Percentiles rank a stretch among this genome's conserved stretches.
Evolutionary conservation across 139 green algal genomes (phyloP).

Genomic region (Pseudopediastrum boryanum): DNA sequence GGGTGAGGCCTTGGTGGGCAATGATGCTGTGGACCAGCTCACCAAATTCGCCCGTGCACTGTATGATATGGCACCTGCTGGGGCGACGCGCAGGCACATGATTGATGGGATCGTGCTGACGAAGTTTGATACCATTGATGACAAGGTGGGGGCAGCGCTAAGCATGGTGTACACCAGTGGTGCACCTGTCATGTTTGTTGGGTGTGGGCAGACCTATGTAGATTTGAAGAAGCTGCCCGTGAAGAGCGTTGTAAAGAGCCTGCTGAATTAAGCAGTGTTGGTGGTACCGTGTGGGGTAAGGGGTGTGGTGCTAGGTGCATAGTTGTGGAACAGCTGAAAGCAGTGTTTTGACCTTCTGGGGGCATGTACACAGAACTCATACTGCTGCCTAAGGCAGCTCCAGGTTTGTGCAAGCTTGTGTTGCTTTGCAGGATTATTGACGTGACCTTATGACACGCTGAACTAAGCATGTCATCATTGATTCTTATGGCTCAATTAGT

Average conservation of each 20-base stretch:
- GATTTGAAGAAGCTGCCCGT: conserved; percentile 96
- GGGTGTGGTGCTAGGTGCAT: no score
- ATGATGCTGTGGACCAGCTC: conserved; percentile 99
- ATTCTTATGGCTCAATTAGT: no score
- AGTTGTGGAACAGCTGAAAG: no score
- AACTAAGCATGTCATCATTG: no score
- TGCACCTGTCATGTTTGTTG: conserved; percentile 98
- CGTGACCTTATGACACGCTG: no score
- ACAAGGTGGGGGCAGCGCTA: conserved; percentile 98
- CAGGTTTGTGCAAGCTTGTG: no score
- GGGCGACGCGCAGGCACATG: conserved; percentile 25
- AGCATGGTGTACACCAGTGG: conserved; percentile 97
- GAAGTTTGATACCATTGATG: conserved; percentile 99
- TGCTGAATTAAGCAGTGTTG: conserved; percentile 77
- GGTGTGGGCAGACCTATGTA: conserved; percentile 97
- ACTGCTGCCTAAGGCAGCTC: no score
- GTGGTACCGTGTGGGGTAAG: no score
- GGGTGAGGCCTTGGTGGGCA: conserved; percentile 98
- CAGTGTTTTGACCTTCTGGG: no score
- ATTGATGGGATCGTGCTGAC: conserved; percentile 94
- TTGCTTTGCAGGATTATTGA: no score
- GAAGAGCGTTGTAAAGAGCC: conserved; percentile 84
- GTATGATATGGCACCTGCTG: conserved; percentile 63
- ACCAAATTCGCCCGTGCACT: conserved; percentile 95
- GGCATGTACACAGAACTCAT: no score